Base-by-base conservation (phyloP, 2,329 filamentous ascomycete species). In the Paraphaeosphaeria minitans region DNA sequence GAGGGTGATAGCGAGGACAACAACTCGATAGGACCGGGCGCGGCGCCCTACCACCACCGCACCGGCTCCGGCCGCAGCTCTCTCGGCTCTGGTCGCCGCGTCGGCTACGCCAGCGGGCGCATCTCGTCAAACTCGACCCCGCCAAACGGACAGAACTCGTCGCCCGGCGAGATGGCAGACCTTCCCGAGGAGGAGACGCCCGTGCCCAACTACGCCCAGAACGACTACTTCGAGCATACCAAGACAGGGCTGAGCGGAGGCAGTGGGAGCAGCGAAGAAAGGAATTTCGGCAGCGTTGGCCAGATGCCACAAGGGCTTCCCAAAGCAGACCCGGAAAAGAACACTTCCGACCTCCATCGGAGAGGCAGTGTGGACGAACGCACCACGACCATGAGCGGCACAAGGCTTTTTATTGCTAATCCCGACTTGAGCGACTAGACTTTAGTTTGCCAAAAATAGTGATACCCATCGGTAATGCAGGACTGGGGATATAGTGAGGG, bases 311-410 rank as follows among this genome's bases (percentile, higher is more conserved):
- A 68, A 43, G 58, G 57, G 47, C 64, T 70, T 50, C 67, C 70
- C 21, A 82, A 87, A 61, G 85, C 66, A 35, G 66, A 68, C 43
- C 62, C 66, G 24, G 66, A 73, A 54, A 67, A 70, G 55, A 69
- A 72, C 35, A 74, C 74, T 55, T 89, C 87, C 24, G 91, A 94
- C 62, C 80, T 96, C 56, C 85, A 84, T 68, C 83, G 92, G 66
- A 84, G 90, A 70, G 92, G 92, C 57, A 95, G 91, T 72, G 91
- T 96, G 50, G 92, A 95, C 73, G 92, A 95, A 77, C 83, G 90
- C 70, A 90, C 89, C 5, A 89, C 87, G 77, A 93, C 90, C 1
- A 88, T 95, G 74, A 81, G 79, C 57, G 80, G 79, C 59, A 84
- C 86, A 50, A 85, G 91, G 62, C 83, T 96, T 58, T 95, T 91